These are phyloP conservation scores for Jimgerdemannia flammicorona DNA, from an alignment of 192 early-diverging fungal genomes.

Conservation along the genomic window DNA sequence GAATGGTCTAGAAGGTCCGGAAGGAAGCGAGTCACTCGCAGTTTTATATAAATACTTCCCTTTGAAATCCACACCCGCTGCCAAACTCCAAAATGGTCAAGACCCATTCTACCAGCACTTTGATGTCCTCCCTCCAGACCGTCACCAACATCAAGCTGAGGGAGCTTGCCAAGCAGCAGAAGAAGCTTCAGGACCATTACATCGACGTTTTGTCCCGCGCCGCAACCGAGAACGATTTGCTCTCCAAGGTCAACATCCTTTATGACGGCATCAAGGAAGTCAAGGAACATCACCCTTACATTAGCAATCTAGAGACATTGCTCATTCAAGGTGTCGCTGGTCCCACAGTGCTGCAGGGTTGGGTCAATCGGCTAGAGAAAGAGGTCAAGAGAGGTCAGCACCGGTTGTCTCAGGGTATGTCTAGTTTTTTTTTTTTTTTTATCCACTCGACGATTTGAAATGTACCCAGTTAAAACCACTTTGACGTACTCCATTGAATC, in stretches of 20 bases:
- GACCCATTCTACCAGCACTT: not conserved
- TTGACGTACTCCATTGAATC: too few species aligned
- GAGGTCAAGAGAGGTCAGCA: not conserved
- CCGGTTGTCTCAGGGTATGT: not conserved
- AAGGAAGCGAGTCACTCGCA: too few species aligned
- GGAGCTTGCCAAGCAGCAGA: not conserved
- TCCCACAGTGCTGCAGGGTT: not conserved
- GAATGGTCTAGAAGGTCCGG: too few species aligned
- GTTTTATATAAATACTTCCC: too few species aligned
- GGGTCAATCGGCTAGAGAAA: not conserved
- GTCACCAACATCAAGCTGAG: not conserved
- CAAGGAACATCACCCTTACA: not conserved
- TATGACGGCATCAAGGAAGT: not conserved
- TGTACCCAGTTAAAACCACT: too few species aligned
- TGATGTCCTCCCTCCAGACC: not conserved
- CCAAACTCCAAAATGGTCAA: not conserved
- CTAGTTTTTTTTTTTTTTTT: too few species aligned
- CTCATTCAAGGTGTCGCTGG: not conserved
- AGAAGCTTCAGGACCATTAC: not conserved
- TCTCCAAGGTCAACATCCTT: not conserved
- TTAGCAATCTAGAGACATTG: not conserved
- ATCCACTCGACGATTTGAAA: too few species aligned
- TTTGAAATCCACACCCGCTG: too few species aligned
- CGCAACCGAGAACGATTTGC: not conserved
- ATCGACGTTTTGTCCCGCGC: not conserved